Evolutionary conservation across 2,329 filamentous ascomycete species (phyloP).

Genomic region (Blastomyces percursus): DNA sequence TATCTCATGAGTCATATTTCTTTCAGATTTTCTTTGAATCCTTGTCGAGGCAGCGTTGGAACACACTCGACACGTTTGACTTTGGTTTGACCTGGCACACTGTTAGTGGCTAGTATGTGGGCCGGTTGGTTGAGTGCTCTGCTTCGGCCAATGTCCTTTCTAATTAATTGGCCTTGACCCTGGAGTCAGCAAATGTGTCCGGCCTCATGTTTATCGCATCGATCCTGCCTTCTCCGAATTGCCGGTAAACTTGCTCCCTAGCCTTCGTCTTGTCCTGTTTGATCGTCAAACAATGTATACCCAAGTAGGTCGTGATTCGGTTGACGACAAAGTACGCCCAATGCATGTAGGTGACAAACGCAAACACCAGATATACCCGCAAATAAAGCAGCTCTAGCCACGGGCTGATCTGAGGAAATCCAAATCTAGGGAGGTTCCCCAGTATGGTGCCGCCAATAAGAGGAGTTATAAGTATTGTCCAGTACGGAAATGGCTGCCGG

Average conservation of each 20-base stretch:
- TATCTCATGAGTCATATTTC: neutral
- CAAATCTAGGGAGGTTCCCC: constrained; percentile 69
- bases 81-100: neutral
- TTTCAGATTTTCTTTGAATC: neutral
- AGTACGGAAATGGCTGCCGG: constrained; percentile 87
- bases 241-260: constrained; percentile 28
- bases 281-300: constrained; percentile 92
- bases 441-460: constrained; percentile 75
- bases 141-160: neutral
- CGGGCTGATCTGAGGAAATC: constrained; percentile 55
- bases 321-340: constrained; percentile 89
- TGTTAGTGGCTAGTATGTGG: neutral
- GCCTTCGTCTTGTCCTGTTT: constrained; percentile 28
- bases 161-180: neutral
- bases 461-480: constrained; percentile 82
- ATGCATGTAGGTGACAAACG: constrained; percentile 73
- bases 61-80: neutral
- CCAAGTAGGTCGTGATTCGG: constrained; percentile 81
- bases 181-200: neutral
- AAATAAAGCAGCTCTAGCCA: constrained; percentile 68
- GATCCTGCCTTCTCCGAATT: constrained; percentile 22
- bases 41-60: no score
- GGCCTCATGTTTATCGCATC: constrained; percentile 1
- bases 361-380: constrained; percentile 71
- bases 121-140: neutral